A percentile compares a stretch with the other conserved stretches of the same genome.
Conservation (phyloP, 2,329 filamentous ascomycete genomes). For the Talaromyces sp. region DNA sequence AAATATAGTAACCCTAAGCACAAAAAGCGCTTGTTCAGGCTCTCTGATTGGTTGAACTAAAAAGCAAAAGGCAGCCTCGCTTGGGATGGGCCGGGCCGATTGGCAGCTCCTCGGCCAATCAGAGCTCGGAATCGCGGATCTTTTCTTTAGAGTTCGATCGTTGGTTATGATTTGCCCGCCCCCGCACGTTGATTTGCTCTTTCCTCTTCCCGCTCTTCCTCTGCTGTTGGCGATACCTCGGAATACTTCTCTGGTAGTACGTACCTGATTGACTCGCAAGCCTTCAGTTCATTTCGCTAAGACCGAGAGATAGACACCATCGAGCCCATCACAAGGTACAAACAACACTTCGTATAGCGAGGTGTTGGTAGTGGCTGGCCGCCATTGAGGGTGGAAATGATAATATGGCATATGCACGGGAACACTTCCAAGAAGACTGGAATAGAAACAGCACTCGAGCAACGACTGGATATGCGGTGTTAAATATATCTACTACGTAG, state of each 20-base stretch:
- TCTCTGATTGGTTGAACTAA: not conserved
- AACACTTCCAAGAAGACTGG: not conserved
- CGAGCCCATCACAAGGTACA: not conserved
- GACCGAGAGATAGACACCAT: not conserved
- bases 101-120: not conserved
- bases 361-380: not conserved
- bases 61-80: not conserved
- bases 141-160: not conserved
- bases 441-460: not conserved
- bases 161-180: not conserved
- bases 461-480: not conserved
- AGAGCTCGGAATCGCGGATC: not conserved
- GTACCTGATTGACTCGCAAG: not conserved
- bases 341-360: not conserved
- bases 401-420: not conserved
- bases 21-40: not conserved
- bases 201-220: not conserved
- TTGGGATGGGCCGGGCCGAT: conserved; percentile 1
- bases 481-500: not conserved
- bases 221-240: not conserved
- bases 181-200: not conserved
- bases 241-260: not conserved
- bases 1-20: not conserved
- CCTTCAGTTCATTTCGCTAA: not conserved
- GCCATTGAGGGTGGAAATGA: not conserved